A percentile compares a stretch with the other conserved stretches of the same genome.
Conservation (phyloP, 176 grass and related monocot genomes). For the Neostapfia colusana region DNA sequence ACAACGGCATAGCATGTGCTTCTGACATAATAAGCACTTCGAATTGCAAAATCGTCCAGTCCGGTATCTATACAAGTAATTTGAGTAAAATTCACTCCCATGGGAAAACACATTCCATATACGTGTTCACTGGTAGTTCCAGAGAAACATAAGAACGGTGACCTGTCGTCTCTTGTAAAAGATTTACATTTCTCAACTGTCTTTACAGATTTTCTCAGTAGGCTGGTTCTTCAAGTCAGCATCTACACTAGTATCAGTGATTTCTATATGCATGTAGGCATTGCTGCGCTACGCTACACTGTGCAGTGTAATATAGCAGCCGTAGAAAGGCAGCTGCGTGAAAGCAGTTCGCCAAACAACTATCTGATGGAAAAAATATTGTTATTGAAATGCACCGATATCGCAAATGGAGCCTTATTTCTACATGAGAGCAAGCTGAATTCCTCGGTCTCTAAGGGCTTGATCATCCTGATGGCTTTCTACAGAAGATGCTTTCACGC, state of each 20-base stretch:
- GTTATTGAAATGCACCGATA: slow-evolving; percentile 36
- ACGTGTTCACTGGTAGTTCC: not conserved
- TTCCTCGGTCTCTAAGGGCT: slow-evolving; percentile 18
- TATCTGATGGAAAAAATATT: slow-evolving; percentile 27
- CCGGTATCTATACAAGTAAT: not conserved
- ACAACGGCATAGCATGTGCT: too few relatives aligned
- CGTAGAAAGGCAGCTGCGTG: slow-evolving; percentile 35
- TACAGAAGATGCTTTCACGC: slow-evolving; percentile 24
- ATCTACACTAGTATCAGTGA: slow-evolving; percentile 67
- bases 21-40: not conserved
- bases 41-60: not conserved
- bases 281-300: slow-evolving; percentile 39
- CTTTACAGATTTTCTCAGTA: slow-evolving; percentile 53
- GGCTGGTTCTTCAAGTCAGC: slow-evolving; percentile 47
- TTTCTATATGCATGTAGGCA: slow-evolving; percentile 59
- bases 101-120: not conserved
- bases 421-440: slow-evolving; percentile 33
- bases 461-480: slow-evolving; percentile 12
- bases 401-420: slow-evolving; percentile 46
- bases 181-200: slow-evolving; percentile 70
- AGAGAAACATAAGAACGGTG: slow-evolving; percentile 32
- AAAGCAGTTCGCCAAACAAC: slow-evolving; percentile 2
- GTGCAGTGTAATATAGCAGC: slow-evolving; percentile 34
- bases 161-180: slow-evolving; percentile 48
- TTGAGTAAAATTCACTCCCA: not conserved